These are phyloP conservation scores for Hura crepitans DNA, from an alignment of 441 rosid species.

Conservation along the genomic window DNA sequence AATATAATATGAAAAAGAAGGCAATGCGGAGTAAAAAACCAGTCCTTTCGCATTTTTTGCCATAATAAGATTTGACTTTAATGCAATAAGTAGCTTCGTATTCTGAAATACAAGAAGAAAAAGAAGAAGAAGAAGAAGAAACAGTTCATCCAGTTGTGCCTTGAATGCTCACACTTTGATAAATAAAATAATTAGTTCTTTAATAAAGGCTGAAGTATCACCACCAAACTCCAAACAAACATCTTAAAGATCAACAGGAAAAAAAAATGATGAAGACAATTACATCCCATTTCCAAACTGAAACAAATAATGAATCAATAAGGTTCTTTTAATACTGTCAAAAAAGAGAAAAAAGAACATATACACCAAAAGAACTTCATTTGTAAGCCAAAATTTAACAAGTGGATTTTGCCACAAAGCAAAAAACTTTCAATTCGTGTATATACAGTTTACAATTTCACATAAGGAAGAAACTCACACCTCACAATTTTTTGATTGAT, in stretches of 20 bases:
- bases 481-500: background rate
- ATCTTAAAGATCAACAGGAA: background rate
- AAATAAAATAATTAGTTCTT: no score
- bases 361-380: background rate
- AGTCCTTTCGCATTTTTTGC: slow-evolving; percentile 1
- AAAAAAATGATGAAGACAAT: background rate
- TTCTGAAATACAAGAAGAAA: background rate
- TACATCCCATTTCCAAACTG: background rate
- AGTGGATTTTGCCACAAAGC: background rate
- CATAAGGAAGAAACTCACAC: background rate
- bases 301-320: background rate
- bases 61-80: background rate
- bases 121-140: no score
- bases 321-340: background rate
- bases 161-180: background rate
- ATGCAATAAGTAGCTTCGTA: slow-evolving; percentile 3
- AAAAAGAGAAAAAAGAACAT: background rate
- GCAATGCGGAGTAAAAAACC: background rate
- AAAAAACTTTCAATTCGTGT: background rate
- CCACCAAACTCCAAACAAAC: background rate
- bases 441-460: background rate
- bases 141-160: background rate
- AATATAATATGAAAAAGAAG: background rate
- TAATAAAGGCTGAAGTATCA: background rate
- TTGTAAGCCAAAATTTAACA: background rate